Conservation (phyloP, 768 basidiomycete species). For the Leccinum barrowsii region DNA sequence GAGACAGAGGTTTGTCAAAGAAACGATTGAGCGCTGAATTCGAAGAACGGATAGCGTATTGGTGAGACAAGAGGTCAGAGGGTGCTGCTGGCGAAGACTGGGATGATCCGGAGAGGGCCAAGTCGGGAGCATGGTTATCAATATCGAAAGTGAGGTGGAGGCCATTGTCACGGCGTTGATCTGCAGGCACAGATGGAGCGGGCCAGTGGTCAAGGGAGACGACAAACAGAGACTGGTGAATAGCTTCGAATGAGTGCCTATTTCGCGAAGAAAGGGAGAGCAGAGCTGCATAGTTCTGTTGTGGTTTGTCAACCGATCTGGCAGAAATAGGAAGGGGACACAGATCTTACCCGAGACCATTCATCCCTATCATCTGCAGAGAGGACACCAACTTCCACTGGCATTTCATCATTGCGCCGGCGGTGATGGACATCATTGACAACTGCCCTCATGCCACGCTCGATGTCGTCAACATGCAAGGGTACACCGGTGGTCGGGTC, state of each 20-base stretch:
- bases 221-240: conserved; percentile 74
- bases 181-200: conserved; percentile 25
- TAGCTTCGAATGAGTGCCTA: conserved; percentile 50
- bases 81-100: conserved; percentile 7
- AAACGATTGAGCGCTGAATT: conserved; percentile 74
- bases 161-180: conserved; percentile 10
- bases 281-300: conserved; percentile 64
- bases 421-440: conserved; percentile 57
- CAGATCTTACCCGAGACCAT: conserved; percentile 66
- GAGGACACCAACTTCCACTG: conserved; percentile 64
- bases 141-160: conserved; percentile 36
- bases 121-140: conserved; percentile 6
- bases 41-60: conserved; percentile 68
- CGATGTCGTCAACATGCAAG: conserved; percentile 40
- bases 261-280: conserved; percentile 67
- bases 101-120: conserved; percentile 6
- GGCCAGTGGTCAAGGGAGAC: conserved; percentile 80
- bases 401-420: conserved; percentile 47
- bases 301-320: background rate
- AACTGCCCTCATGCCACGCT: conserved; percentile 41
- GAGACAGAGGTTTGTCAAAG: conserved; percentile 82
- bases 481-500: conserved; percentile 30
- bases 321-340: background rate
- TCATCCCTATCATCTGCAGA: conserved; percentile 77
- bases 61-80: conserved; percentile 59